These are phyloP conservation scores for Cytospora piceicola DNA, from an alignment of 2,329 filamentous ascomycete genomes.

Conservation along the genomic window DNA sequence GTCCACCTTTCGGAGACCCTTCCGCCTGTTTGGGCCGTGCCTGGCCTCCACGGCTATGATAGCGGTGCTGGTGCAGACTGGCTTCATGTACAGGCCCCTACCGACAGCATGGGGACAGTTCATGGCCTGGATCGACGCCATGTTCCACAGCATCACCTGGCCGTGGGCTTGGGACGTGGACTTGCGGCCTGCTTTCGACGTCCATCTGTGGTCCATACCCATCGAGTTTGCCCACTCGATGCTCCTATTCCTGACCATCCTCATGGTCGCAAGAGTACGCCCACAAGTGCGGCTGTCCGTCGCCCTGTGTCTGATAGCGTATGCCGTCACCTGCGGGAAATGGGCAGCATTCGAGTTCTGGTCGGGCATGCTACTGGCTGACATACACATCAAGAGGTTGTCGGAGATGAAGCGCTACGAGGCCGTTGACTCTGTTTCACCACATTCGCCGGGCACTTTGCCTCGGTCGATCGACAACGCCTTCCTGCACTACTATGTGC, in stretches of 20 bases:
- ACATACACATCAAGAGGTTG: conserved; percentile 46
- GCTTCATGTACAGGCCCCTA: conserved; percentile 37
- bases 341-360: conserved; percentile 53
- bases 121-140: conserved; percentile 37
- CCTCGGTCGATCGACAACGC: conserved; percentile 26
- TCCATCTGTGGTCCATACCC: conserved; percentile 54
- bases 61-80: conserved; percentile 41
- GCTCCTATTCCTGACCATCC: conserved; percentile 46
- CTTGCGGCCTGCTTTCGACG: conserved; percentile 44
- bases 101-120: conserved; percentile 37
- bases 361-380: conserved; percentile 50
- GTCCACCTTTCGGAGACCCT: conserved; percentile 50
- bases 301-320: conserved; percentile 42
- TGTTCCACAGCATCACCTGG: conserved; percentile 42
- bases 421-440: conserved; percentile 3
- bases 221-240: conserved; percentile 52
- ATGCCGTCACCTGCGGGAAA: conserved; percentile 44
- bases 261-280: conserved; percentile 44
- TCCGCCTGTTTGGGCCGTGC: conserved; percentile 52
- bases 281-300: conserved; percentile 39
- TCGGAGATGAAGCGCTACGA: conserved; percentile 32
- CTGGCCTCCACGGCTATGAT: conserved; percentile 47
- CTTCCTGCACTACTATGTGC: conserved; percentile 31
- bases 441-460: conserved; percentile 18
- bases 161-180: conserved; percentile 43